Base-by-base conservation (phyloP, 2,329 filamentous ascomycete species). In the Monascus ruber region DNA sequence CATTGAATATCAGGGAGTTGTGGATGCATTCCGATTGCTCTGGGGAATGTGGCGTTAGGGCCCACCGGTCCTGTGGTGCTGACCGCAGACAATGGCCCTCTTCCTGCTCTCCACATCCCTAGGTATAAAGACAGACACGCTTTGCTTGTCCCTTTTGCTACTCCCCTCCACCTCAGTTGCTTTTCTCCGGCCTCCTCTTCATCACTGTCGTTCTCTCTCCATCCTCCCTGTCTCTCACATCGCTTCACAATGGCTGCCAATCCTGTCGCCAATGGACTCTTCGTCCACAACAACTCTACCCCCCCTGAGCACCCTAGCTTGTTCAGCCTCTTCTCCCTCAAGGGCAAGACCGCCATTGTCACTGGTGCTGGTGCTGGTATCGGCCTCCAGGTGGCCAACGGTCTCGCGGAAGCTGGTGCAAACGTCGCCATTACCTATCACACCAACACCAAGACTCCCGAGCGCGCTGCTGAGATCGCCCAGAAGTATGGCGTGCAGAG, bases 401-500 rank as follows among this genome's bases (percentile, higher is more conserved):
- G 69, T 1, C 68, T 79, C 27, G 80, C 81, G 10, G 81, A 85
- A 55, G 77, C 79, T 10, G 81, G 81, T 36, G 79, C 79, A 42
- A 81, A 84, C 48, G 77, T 85, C 24, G 80, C 78, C 26, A 75
- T 84, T 37, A 83, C 77, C 77, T 85, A 83, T 56, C 80, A 83
- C 55, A 75, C 68, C 58, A 84, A 85, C 62, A 72, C 74, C 52
- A 74, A 79, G 49, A 78, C 79, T 8, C 55, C 77, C 8, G 68
- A 74, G 10, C 70, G 76, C 41, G 80, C 81, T 0, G 69, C 70
- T 27, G 74, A 76, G 25, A 79, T 85, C 34, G 76, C 76, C 52
- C 69, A 74, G 52, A 71, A 73, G 24, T 84, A 79, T 49, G 76
- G 76, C 2, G 79, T 87, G 33, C 77, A 79, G 58, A 78, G 79